Evolutionary conservation across 106 monocot genomes (phyloP), one percentile per base, ranked within the genome.

Genomic region (Allium fistulosum): DNA sequence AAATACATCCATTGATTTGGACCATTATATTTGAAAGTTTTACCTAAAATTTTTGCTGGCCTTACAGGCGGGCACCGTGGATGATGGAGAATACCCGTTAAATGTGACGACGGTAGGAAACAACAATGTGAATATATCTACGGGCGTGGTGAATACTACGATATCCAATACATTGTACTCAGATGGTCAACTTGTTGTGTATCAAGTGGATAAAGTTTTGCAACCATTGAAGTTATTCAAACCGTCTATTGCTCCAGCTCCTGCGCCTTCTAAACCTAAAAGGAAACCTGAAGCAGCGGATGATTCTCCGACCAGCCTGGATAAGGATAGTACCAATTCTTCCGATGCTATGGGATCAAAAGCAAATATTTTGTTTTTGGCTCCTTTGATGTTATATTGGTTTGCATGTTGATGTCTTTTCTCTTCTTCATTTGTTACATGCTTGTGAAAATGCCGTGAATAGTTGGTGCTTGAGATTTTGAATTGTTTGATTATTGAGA

Each of bases 181-280:
- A 0, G 90, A 83, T 58, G 67, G 59, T 68, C 62, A 83, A 67
- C 80, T 94, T 18, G 82, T 80, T 12, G 90, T 94, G 10, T 94
- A 94, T 61, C 82, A 87, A 67, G 79, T 94, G 3, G 76, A 90
- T 17, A 71, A 83, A 76, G 94, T 94, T 10, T 76, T 94, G 17
- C 80, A 90, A 6, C 94, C 94, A 13, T 13, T 75, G 37, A 71
- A 17, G 2, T 68, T 94, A 17, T 94, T 90, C 47, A 59, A 84
- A 61, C 69, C 77, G 12, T 51, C 77, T 9, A 37, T 71, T 2
- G 58, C 77, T 6, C 85, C 94, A 0, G 74, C 88, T 13, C 73
- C 90, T 3, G n/a, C 73, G 10, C 64, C 58, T 59, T 49, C 71
- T 7, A 80, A 71, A 71, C 80, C 78, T 49, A 63, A 56, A 50